Base-by-base conservation (phyloP, 345 rosid species). In the Lepidium didymum region DNA sequence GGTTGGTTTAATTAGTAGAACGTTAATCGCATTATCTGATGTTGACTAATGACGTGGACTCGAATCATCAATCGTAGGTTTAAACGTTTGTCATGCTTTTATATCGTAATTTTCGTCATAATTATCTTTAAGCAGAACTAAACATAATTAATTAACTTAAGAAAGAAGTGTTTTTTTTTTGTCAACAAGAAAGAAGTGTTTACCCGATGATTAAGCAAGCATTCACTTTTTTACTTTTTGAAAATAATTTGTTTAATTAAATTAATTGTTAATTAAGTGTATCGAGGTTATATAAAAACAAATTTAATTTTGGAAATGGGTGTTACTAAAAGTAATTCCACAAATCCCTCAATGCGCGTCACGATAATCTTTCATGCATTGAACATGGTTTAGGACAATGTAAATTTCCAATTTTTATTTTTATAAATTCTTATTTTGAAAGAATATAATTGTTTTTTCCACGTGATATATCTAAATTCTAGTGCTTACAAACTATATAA, bases 311-410 rank as follows among this genome's bases (percentile, higher is more conserved):
- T 35, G 64, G 13, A 35, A 68, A 36, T 19, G 50, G 37, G 77
- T 1, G 35, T 29, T 69, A 33, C 45, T 21, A 54, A 41, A 65
- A 38, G 62, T 29, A 66, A 44, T 40, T 78, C 56, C 37, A 68
- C 78, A 73, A 49, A 25, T 18, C 43, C 52, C 72, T 74, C 19
- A 74, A 66, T 72, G 78, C 77, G 76, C 69, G 62, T 15, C 78
- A 70, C 79, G 80, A 75, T 66, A 71, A 70, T 37, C 75, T 19
- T 76, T 67, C 65, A 79, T 84, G 73, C 84, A 77, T 74, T 81
- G 83, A 76, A 81, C 81, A 51, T 70, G 75, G 62, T 56, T 58
- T 29, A 40, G 33, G 67, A 67, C 60, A 21, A 44, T 27, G 49
- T 37, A 53, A 64, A 36, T 31, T 16, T 29, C 11, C 29, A 16